phyloP scores from a whole-genome alignment of 1,284 basidiomycete species.

The Coniferiporia sulphurascens region DNA sequence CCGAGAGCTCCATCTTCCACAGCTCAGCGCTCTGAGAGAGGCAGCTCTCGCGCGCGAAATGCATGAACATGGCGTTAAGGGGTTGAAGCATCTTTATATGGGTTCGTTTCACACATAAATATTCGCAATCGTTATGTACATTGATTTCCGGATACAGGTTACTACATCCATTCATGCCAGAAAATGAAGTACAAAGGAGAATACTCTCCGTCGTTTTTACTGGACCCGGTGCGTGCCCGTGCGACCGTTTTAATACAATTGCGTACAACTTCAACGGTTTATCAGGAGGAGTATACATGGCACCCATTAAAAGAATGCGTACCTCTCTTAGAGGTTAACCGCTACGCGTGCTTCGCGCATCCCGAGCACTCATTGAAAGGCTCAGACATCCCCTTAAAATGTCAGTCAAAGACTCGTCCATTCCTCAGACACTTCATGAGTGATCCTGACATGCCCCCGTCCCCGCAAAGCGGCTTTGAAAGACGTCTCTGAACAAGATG shows the following conservation, averaged over 20 bases:
- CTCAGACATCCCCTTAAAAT: not conserved
- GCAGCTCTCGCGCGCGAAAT: conserved; percentile 70
- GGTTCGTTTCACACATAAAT: conserved; percentile 44
- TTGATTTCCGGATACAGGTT: conserved; percentile 48
- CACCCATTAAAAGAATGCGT: conserved; percentile 59
- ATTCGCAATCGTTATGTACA: not conserved
- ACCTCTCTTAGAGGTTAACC: conserved; percentile 56
- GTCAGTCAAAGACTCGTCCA: not conserved
- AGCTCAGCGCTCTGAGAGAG: conserved; percentile 85
- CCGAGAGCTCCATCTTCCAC: not conserved
- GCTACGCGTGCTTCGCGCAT: conserved; percentile 65
- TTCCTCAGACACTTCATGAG: not conserved
- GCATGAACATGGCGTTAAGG: conserved; percentile 56
- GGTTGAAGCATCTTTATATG: conserved; percentile 76
- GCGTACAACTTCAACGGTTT: conserved; percentile 1
- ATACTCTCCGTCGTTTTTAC: conserved; percentile 82
- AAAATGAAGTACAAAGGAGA: conserved; percentile 99
- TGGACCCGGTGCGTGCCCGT: conserved; percentile 67
- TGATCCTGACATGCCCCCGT: not conserved
- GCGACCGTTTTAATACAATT: not conserved
- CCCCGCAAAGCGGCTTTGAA: not conserved
- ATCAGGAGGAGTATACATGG: conserved; percentile 74
- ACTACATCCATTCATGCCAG: conserved; percentile 85
- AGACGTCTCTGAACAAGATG: conserved; percentile 8
- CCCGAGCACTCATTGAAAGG: conserved; percentile 48